phyloP scores from a whole-genome alignment of 2,329 filamentous ascomycete genomes.

The Pseudogymnoascus sp. region DNA sequence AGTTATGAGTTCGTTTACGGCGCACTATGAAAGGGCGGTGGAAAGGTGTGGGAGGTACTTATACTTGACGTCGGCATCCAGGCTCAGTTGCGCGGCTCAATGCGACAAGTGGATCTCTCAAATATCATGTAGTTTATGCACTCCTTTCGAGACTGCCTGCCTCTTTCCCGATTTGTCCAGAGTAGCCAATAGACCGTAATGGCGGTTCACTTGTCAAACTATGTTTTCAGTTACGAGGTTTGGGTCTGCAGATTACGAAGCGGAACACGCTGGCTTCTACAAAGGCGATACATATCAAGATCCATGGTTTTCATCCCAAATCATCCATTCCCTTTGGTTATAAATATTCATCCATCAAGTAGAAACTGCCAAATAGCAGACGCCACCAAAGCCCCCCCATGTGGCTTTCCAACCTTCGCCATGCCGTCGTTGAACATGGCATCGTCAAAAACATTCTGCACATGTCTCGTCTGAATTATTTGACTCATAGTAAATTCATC shows the following conservation, averaged over 20 bases:
- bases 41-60: background rate
- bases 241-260: background rate
- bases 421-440: conserved; percentile 57
- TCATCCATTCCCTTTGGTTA: background rate
- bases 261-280: background rate
- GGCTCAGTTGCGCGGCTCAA: background rate
- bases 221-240: background rate
- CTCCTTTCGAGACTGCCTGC: background rate
- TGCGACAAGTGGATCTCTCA: background rate
- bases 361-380: background rate
- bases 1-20: background rate
- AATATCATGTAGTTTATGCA: background rate
- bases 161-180: background rate
- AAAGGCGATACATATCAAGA: background rate
- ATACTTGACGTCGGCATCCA: background rate
- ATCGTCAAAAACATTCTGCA: conserved; percentile 61
- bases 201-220: background rate
- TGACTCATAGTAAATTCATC: conserved; percentile 62
- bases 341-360: background rate
- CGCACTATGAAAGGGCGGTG: background rate
- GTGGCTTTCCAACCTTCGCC: background rate
- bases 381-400: background rate
- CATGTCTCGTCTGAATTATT: conserved; percentile 57
- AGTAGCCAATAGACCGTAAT: background rate
- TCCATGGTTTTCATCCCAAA: background rate